phyloP scores from a whole-genome alignment of 1,139 yeast species.

The Nematodospora anomalae region DNA sequence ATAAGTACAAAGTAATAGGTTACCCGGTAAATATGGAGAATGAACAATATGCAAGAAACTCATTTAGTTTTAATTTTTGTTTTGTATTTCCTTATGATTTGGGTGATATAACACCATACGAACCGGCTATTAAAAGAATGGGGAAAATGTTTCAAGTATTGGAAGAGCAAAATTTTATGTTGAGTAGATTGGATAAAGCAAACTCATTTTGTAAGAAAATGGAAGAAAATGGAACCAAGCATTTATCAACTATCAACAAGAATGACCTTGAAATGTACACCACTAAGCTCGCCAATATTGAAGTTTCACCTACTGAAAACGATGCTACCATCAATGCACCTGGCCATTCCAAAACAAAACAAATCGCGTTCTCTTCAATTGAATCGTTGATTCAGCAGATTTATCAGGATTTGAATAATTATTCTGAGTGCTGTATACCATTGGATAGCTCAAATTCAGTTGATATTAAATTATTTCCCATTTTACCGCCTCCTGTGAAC shows the following conservation, averaged over 20 bases:
- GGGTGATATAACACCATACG: constrained; percentile 82
- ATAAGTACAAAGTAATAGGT: constrained; percentile 75
- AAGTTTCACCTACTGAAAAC: constrained; percentile 4
- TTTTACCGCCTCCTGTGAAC: constrained; percentile 80
- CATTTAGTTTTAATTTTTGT: constrained; percentile 89
- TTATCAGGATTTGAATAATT: constrained; percentile 88
- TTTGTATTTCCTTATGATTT: constrained; percentile 79
- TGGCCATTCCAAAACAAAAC: constrained; percentile 42
- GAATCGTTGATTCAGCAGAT: constrained; percentile 84
- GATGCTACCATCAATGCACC: constrained; percentile 27
- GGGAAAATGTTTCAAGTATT: constrained; percentile 88
- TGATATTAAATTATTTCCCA: constrained; percentile 88
- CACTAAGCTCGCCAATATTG: constrained; percentile 1
- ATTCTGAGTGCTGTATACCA: constrained; percentile 94
- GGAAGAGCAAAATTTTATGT: constrained; percentile 81
- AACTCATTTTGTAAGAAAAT: constrained; percentile 34
- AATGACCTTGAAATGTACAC: constrained; percentile 8
- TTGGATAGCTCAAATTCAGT: constrained; percentile 87
- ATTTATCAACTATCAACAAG: constrained; percentile 7
- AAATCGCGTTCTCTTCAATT: constrained; percentile 57
- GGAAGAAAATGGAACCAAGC: constrained; percentile 2
- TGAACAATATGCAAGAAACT: constrained; percentile 78
- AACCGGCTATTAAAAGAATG: constrained; percentile 76
- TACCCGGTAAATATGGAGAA: constrained; percentile 84
- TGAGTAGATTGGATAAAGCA: constrained; percentile 54